phyloP scores from a whole-genome alignment of 495 filamentous ascomycete genomes.

The Astrothelium macrocarpum region DNA sequence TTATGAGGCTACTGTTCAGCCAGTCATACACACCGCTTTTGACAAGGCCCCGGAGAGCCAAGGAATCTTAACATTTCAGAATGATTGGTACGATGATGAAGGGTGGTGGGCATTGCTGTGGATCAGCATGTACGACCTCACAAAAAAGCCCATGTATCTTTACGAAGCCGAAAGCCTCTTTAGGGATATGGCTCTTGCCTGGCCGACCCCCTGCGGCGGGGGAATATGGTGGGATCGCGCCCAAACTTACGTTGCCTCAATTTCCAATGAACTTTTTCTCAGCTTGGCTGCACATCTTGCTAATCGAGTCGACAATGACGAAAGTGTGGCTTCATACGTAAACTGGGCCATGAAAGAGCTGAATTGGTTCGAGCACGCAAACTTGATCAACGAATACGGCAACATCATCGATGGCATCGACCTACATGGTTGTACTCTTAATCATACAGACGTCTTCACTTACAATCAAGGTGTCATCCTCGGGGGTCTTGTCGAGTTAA shows the following conservation, averaged over 20 bases:
- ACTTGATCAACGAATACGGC: slow-evolving; percentile 55
- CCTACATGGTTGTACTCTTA: slow-evolving; percentile 41
- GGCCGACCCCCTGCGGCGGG: slow-evolving; percentile 38
- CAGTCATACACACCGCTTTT: background rate
- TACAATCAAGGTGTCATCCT: slow-evolving; percentile 79
- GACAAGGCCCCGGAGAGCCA: background rate
- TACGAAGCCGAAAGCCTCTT: slow-evolving; percentile 47
- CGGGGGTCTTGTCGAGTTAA: slow-evolving; percentile 60
- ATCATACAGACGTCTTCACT: slow-evolving; percentile 48
- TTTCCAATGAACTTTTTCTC: slow-evolving; percentile 69
- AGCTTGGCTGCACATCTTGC: slow-evolving; percentile 61
- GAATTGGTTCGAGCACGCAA: slow-evolving; percentile 57
- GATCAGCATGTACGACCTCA: slow-evolving; percentile 29
- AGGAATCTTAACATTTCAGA: slow-evolving; percentile 13
- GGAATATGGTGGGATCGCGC: slow-evolving; percentile 64
- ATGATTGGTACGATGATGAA: slow-evolving; percentile 32
- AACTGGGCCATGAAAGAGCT: slow-evolving; percentile 49
- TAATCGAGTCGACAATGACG: slow-evolving; percentile 41
- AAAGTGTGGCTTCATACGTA: slow-evolving; percentile 43
- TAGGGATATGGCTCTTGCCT: slow-evolving; percentile 42
- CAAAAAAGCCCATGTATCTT: slow-evolving; percentile 23
- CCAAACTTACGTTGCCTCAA: slow-evolving; percentile 54
- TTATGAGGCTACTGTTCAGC: background rate
- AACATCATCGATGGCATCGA: slow-evolving; percentile 65
- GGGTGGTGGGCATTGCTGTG: slow-evolving; percentile 28